A percentile compares a stretch with the other conserved stretches of the same genome.
These are phyloP conservation scores for Colletotrichum tanaceti DNA, from an alignment of 2,329 filamentous ascomycete genomes.

Conservation along the genomic window DNA sequence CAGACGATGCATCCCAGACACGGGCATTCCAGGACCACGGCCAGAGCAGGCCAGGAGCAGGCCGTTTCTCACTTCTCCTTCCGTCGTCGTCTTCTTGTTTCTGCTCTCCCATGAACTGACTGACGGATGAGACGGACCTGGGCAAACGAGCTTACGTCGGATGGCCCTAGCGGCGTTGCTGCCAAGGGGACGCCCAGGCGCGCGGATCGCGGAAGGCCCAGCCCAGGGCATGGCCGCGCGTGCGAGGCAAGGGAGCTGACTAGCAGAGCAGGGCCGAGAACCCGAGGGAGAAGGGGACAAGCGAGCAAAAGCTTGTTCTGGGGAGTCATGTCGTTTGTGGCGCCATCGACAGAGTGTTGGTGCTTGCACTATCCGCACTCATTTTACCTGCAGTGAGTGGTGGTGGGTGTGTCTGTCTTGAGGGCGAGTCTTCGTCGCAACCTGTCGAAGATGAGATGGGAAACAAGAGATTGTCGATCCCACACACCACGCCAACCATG, in stretches of 20 bases:
- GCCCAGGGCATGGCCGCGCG: conserved; percentile 1
- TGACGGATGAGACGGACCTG: not conserved
- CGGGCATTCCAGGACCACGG: not conserved
- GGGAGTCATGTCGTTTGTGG: not conserved
- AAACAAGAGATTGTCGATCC: conserved; percentile 13
- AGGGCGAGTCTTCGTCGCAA: conserved; percentile 10
- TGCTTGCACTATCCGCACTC: not conserved
- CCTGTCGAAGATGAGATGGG: not conserved
- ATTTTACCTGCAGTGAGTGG: too few species aligned
- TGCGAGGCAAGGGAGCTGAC: conserved; percentile 20
- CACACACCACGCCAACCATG: not conserved
- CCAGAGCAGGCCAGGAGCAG: not conserved
- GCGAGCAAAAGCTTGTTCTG: conserved; percentile 34
- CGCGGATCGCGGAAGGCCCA: conserved; percentile 31
- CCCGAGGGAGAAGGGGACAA: not conserved
- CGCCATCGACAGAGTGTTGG: not conserved
- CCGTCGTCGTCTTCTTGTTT: too few species aligned
- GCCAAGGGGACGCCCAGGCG: conserved; percentile 40
- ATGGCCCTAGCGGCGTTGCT: conserved; percentile 16
- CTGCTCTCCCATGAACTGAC: conserved; percentile 6
- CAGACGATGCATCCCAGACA: not conserved
- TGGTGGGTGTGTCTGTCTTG: conserved; percentile 14
- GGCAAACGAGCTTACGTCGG: not conserved
- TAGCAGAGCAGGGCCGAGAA: conserved; percentile 29
- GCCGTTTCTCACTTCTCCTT: too few species aligned